Evolutionary conservation across 257 asterid species (phyloP), one percentile per base, ranked within the genome.

Genomic region (Plantago ovata): DNA sequence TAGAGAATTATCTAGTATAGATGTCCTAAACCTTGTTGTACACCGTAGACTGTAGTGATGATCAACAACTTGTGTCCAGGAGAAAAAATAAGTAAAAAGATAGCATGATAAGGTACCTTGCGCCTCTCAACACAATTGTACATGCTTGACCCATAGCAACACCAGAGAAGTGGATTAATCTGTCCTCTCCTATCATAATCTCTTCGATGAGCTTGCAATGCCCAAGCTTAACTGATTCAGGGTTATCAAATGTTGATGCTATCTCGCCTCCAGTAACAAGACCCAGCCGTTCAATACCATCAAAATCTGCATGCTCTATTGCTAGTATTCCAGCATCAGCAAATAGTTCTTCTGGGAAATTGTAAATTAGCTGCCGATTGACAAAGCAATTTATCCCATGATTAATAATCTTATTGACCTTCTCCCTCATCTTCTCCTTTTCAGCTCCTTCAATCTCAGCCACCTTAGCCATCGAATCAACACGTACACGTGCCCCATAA

Each of bases 181-280:
- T 88, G 77, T 92, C 98, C 82, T 92, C 98, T 4, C 98, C 96
- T 72, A 92, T 92, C 98, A 92, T 88, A 61, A 92, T 88, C 75
- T 92, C 95, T 70, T 91, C 98, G 36, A 91, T 87, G 46, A 85
- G 89, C 49, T 85, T 85, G 77, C 98, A 92, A 43, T 83, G 93
- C 40, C 98, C 98, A 50, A 92, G 93, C 81, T 91, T 85, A 54
- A 87, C 94, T 1, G 98, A 87, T 73, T 87, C 98, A 1, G 98
- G 95, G 69, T 77, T 87, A 59, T 91, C 98, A 67, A 91, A 91
- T 43, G 96, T 91, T 12, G 98, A 91, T 39, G 98, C 88, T 28
- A 91, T 87, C 45, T 85, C 96, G 63, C 96, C 96, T 3, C 98
- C 98, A 47, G 96, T 87, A 61, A 87, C 98, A 63, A 91, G 94